Conservation (phyloP, 1,139 yeast species). For the Diutina siamensis region DNA sequence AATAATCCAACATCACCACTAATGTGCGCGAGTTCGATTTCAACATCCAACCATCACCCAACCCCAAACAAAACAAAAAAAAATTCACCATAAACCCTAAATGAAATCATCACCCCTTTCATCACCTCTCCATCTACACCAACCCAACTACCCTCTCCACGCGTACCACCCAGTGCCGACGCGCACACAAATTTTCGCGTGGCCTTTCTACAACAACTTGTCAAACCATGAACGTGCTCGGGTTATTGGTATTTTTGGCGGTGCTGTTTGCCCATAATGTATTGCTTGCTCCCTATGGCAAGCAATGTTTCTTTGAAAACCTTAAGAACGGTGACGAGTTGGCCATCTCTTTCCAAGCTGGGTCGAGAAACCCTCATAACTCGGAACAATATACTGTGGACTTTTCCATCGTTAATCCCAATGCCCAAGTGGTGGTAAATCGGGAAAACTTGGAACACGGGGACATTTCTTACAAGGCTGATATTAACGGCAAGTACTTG, state of each 20-base stretch:
- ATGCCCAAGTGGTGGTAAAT: constrained; percentile 40
- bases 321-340: constrained; percentile 77
- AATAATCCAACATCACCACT: too few species aligned
- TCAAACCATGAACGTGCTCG: constrained; percentile 5
- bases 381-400: constrained; percentile 71
- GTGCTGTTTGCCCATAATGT: constrained; percentile 60
- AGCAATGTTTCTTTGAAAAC: constrained; percentile 79
- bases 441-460: constrained; percentile 65
- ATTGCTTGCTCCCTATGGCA: constrained; percentile 72
- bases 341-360: constrained; percentile 86
- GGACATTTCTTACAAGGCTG: constrained; percentile 58
- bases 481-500: constrained; percentile 59
- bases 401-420: constrained; percentile 55
- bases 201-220: background rate
- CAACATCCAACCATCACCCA: too few species aligned
- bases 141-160: too few species aligned
- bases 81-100: too few species aligned
- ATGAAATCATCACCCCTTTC: too few species aligned
- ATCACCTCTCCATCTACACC: too few species aligned
- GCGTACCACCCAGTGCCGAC: background rate
- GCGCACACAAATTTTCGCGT: background rate
- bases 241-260: constrained; percentile 11
- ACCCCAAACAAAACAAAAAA: too few species aligned
- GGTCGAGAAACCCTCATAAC: constrained; percentile 74
- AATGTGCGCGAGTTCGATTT: too few species aligned